Percentiles rank a stretch among this genome's conserved stretches.
Conservation (phyloP, 177 flowering plant species). For the Vitis hybrid region DNA sequence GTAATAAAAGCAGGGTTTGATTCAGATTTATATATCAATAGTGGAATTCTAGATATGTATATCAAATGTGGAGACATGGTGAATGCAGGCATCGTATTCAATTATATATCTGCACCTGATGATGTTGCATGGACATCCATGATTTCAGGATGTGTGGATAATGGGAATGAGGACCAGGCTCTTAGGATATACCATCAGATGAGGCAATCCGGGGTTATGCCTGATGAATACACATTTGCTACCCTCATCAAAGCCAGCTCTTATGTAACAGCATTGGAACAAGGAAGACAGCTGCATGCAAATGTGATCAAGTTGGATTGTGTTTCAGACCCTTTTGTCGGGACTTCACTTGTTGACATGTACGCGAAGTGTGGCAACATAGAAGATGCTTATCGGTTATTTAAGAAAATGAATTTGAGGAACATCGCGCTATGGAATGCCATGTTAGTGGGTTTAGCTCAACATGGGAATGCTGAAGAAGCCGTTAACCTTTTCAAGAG, state of each 20-base stretch:
- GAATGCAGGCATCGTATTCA: conserved; percentile 37
- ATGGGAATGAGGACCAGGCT: conserved; percentile 48
- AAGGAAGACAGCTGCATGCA: conserved; percentile 65
- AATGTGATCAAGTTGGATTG: conserved; percentile 44
- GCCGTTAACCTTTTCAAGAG: conserved; percentile 43
- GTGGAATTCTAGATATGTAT: conserved; percentile 56
- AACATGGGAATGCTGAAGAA: conserved; percentile 55
- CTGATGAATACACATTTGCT: conserved; percentile 61
- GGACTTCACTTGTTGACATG: conserved; percentile 47
- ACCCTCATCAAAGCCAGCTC: conserved; percentile 63
- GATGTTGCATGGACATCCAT: conserved; percentile 65
- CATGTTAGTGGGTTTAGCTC: conserved; percentile 62
- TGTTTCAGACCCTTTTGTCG: conserved; percentile 44
- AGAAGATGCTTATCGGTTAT: conserved; percentile 41
- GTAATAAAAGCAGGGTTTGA: conserved; percentile 36
- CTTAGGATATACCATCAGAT: conserved; percentile 43
- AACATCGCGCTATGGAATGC: conserved; percentile 58
- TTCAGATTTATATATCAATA: conserved; percentile 43
- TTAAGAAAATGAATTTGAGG: conserved; percentile 27
- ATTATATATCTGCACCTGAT: conserved; percentile 38
- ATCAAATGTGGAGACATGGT: conserved; percentile 44
- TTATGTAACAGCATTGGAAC: conserved; percentile 48
- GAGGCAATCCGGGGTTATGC: conserved; percentile 38
- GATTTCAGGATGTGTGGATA: conserved; percentile 59
- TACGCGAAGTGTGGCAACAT: conserved; percentile 32